Percentiles rank a stretch among this genome's conserved stretches.
Conservation (phyloP, 306 rosid genomes). For the Calophaca sinica region DNA sequence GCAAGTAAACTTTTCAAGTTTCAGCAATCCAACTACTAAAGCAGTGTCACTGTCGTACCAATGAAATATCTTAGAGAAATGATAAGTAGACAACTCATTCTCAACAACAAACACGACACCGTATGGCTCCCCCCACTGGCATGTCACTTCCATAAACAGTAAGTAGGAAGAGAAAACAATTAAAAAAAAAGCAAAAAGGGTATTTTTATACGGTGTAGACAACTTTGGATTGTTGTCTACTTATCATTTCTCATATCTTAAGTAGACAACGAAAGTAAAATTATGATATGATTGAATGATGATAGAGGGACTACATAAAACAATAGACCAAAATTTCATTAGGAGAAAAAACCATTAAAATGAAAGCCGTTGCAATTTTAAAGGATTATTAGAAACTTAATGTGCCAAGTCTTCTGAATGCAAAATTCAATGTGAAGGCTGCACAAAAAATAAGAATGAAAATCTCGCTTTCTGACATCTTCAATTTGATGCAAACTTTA, state of each 20-base stretch:
- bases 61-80: background rate
- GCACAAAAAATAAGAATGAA: constrained; percentile 19
- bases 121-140: no score
- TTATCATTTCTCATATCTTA: no score
- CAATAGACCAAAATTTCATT: constrained; percentile 4
- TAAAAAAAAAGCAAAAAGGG: no score
- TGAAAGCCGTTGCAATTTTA: constrained; percentile 6
- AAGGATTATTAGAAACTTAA: constrained; percentile 14
- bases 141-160: no score
- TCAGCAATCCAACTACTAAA: background rate
- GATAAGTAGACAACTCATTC: no score
- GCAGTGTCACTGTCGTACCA: background rate
- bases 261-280: background rate
- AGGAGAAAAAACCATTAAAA: background rate
- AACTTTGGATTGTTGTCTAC: no score
- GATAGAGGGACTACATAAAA: background rate
- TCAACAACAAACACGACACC: no score
- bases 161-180: no score
- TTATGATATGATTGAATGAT: background rate
- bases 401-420: constrained; percentile 19
- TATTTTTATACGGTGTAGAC: no score
- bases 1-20: background rate
- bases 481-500: constrained; percentile 32
- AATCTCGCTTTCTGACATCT: background rate
- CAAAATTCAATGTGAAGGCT: constrained; percentile 28